Percentiles rank a stretch among this genome's conserved stretches.
These are phyloP conservation scores for Nemania sp. DNA, from an alignment of 2,329 filamentous ascomycete species.

Conservation along the genomic window DNA sequence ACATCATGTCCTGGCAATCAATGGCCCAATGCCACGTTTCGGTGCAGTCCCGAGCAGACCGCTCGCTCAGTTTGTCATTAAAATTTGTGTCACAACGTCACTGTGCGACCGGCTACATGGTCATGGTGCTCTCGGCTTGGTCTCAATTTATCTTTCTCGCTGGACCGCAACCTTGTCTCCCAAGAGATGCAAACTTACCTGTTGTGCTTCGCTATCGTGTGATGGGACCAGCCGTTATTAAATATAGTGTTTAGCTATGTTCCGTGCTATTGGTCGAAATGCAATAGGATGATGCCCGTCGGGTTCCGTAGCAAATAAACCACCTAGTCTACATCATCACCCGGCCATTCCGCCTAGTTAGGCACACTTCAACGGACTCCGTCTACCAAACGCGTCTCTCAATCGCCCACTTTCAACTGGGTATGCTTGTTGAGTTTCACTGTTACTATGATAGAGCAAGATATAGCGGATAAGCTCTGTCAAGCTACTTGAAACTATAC, in stretches of 20 bases:
- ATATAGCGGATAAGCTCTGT: no score
- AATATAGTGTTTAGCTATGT: no score
- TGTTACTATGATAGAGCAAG: no score
- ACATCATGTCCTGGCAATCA: conserved; percentile 17
- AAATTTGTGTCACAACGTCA: conserved; percentile 1
- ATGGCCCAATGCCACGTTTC: conserved; percentile 22
- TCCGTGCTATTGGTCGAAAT: no score
- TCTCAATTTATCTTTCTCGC: conserved; percentile 6
- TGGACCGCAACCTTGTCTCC: conserved; percentile 2
- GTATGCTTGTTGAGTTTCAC: no score
- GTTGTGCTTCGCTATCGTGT: no score
- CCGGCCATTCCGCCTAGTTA: not conserved
- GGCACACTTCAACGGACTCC: no score
- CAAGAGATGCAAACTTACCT: no score
- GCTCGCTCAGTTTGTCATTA: not conserved
- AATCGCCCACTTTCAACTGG: no score
- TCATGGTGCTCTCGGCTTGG: conserved; percentile 1
- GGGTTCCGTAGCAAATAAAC: conserved; percentile 6
- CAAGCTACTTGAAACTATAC: not conserved
- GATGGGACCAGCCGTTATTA: no score
- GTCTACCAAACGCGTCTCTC: no score
- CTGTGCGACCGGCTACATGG: conserved; percentile 3
- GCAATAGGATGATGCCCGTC: not conserved
- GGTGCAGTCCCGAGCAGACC: not conserved
- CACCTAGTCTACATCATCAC: not conserved